Evolutionary conservation across 805 yeast genomes (phyloP).

Genomic region (Candida sakaeoensis): DNA sequence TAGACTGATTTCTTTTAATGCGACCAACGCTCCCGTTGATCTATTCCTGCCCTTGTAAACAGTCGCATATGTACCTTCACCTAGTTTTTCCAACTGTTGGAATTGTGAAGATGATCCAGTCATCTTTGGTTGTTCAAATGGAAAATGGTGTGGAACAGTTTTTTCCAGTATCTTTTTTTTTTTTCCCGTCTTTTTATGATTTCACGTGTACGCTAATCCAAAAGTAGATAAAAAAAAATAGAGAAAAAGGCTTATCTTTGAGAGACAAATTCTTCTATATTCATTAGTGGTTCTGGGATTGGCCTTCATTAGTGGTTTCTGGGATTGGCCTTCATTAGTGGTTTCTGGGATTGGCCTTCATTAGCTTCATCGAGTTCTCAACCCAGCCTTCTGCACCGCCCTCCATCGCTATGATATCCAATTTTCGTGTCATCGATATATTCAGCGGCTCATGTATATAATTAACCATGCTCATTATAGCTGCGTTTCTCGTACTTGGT

Average conservation of each 20-base stretch:
- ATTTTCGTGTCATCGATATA: slow-evolving; percentile 38
- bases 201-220: neutral
- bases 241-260: too few species aligned
- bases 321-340: slow-evolving; percentile 42
- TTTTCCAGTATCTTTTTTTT: too few species aligned
- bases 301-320: too few species aligned
- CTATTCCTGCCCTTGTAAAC: slow-evolving; percentile 91
- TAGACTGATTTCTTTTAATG: slow-evolving; percentile 88
- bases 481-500: slow-evolving; percentile 92
- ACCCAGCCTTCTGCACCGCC: slow-evolving; percentile 95
- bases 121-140: slow-evolving; percentile 18
- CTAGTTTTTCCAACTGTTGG: slow-evolving; percentile 72
- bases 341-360: slow-evolving; percentile 66
- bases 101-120: slow-evolving; percentile 44
- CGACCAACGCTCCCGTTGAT: slow-evolving; percentile 84
- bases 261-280: too few species aligned
- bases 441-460: slow-evolving; percentile 29
- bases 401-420: slow-evolving; percentile 64
- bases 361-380: slow-evolving; percentile 68
- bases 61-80: slow-evolving; percentile 98
- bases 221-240: neutral
- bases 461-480: slow-evolving; percentile 58
- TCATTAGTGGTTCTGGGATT: too few species aligned
- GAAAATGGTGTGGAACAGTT: neutral
- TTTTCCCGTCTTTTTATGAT: neutral